These are phyloP conservation scores for Nakaseomyces uthaithaninus DNA, from an alignment of 1,139 yeast species.

Conservation along the genomic window DNA sequence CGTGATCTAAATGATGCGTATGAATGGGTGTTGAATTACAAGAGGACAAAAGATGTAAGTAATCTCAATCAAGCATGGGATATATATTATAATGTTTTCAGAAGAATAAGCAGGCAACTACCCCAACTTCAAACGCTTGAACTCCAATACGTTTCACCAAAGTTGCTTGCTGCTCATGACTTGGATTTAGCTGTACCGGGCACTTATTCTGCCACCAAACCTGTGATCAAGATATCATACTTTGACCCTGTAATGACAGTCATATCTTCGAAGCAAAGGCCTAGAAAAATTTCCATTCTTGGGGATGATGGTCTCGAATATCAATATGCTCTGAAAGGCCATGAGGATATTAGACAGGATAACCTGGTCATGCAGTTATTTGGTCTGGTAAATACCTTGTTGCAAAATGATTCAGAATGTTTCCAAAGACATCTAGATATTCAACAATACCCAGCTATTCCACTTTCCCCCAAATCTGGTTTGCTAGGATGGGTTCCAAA, in stretches of 20 bases:
- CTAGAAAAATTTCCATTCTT: slow-evolving; percentile 66
- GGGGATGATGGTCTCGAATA: slow-evolving; percentile 93
- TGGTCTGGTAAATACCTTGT: slow-evolving; percentile 85
- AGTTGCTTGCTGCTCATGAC: slow-evolving; percentile 67
- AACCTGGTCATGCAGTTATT: slow-evolving; percentile 95
- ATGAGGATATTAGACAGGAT: slow-evolving; percentile 97
- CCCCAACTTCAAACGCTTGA: slow-evolving; percentile 84
- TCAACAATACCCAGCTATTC: slow-evolving; percentile 87
- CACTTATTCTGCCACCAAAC: slow-evolving; percentile 79
- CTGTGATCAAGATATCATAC: slow-evolving; percentile 59
- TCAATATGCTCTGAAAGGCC: slow-evolving; percentile 79
- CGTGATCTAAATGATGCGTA: slow-evolving; percentile 88
- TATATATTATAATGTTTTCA: slow-evolving; percentile 85
- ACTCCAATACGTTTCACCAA: slow-evolving; percentile 89
- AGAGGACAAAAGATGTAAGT: slow-evolving; percentile 76
- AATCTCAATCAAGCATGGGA: slow-evolving; percentile 98
- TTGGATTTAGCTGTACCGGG: slow-evolving; percentile 92
- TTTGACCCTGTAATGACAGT: slow-evolving; percentile 82
- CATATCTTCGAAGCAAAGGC: slow-evolving; percentile 92
- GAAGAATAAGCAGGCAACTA: slow-evolving; percentile 80
- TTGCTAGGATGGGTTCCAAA: slow-evolving; percentile 95
- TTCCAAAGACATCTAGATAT: slow-evolving; percentile 93
- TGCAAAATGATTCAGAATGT: slow-evolving; percentile 88
- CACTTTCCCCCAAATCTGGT: slow-evolving; percentile 93
- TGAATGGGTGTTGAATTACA: slow-evolving; percentile 84